Conservation (phyloP, 2,329 filamentous ascomycete genomes). For the Aspergillus quadrilineatus region DNA sequence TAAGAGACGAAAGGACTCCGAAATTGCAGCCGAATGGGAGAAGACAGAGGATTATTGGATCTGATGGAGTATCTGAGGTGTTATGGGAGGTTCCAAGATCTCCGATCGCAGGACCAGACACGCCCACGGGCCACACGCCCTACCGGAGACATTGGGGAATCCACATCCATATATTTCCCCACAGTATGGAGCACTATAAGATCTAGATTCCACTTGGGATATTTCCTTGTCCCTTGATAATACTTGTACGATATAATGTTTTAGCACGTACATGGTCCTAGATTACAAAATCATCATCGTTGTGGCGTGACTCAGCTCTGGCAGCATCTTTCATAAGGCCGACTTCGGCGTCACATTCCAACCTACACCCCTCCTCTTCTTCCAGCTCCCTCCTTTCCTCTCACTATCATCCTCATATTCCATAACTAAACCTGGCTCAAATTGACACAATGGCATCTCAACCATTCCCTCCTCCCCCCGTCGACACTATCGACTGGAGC, state of each 20-base stretch:
- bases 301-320: not conserved
- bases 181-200: not conserved
- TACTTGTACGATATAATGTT: no score
- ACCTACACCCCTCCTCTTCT: not conserved
- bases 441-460: constrained; percentile 9
- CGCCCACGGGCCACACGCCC: not conserved
- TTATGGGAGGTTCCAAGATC: not conserved
- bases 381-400: not conserved
- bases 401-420: not conserved
- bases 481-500: constrained; percentile 67
- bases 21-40: not conserved
- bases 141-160: not conserved
- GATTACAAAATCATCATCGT: not conserved
- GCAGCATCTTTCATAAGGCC: not conserved
- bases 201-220: not conserved
- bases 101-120: not conserved
- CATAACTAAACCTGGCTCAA: not conserved
- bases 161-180: not conserved
- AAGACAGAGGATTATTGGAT: not conserved
- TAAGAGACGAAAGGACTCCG: not conserved
- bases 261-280: no score
- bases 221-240: not conserved
- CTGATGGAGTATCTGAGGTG: not conserved
- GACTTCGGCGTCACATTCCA: not conserved
- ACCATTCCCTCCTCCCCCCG: constrained; percentile 36